Base-by-base conservation (phyloP, 2,329 filamentous ascomycete genomes). In the Cercospora sp. region DNA sequence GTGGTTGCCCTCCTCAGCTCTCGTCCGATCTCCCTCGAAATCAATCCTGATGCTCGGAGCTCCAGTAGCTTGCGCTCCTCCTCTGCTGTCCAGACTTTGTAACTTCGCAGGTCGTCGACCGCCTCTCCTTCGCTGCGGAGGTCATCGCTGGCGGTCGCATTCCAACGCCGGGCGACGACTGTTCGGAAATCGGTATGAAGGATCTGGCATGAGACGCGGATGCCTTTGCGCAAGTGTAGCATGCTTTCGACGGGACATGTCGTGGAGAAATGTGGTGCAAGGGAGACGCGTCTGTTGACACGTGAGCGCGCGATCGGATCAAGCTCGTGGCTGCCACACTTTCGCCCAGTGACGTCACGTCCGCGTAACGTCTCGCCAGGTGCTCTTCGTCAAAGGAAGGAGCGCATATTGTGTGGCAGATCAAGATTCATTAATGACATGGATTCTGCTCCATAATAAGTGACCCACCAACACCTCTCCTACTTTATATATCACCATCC, bases 311-410 rank as follows among this genome's bases (percentile, higher is more conserved):
- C 24, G 49, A 51, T 24, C 37, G 37, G 34, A 40, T 40, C 34
- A 13, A 49, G 18, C 40, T 62, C 16, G 58, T 57, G 28, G 28
- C 59, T 40, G 57, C 65, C 18, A 63, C 59, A 66, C 57, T 2
- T 30, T 55, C 49, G 5, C 5, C 49, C 21, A 26, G 5, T 55
- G 49, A 55, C 49, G 49, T 55, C 49, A 55, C 24, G 49, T 13
- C 21, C 49, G 49, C 49, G 49, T 55, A 55, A 55, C 49, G 49
- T 12, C 24, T 49, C n/a, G 45, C 18, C 21, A 49, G 45, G 10
- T 3, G 16, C 49, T 26, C 24, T 13, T 55, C 21, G 24, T 55
- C 49, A 55, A 55, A 28, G 24, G 49, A 26, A 55, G 49, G 49
- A n/a, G 49, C 26, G 49, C 49, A 53, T 26, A 12, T 53, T 26